These are phyloP conservation scores for Alternaria sp. DNA, from an alignment of 2,329 filamentous ascomycete genomes.

Conservation along the genomic window DNA sequence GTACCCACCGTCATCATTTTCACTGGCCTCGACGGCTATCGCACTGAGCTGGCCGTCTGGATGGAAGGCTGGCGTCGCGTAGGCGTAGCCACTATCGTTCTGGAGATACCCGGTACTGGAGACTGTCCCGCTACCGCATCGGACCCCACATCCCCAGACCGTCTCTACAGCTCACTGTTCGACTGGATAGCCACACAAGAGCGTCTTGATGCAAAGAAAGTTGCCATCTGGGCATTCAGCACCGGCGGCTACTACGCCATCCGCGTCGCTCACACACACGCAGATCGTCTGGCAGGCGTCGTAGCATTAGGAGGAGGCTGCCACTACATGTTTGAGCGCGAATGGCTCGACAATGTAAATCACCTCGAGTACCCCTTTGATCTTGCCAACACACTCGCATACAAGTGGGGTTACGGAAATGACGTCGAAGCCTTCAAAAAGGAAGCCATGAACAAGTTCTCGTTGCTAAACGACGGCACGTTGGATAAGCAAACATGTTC, in stretches of 20 bases:
- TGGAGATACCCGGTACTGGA: constrained; percentile 67
- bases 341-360: constrained; percentile 65
- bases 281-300: constrained; percentile 59
- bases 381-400: constrained; percentile 59
- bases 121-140: constrained; percentile 61
- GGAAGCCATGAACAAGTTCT: constrained; percentile 61
- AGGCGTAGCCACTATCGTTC: constrained; percentile 60
- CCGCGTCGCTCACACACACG: constrained; percentile 66
- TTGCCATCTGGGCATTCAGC: constrained; percentile 65
- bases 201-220: constrained; percentile 58
- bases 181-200: constrained; percentile 62
- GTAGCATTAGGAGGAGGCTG: constrained; percentile 65
- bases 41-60: constrained; percentile 65
- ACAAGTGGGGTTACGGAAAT: constrained; percentile 57
- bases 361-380: constrained; percentile 69
- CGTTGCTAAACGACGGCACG: constrained; percentile 64
- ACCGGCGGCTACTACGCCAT: constrained; percentile 69
- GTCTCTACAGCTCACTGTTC: constrained; percentile 63
- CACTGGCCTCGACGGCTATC: constrained; percentile 67
- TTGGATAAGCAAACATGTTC: constrained; percentile 60
- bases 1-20: constrained; percentile 65
- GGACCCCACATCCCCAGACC: constrained; percentile 61
- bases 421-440: constrained; percentile 56
- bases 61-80: constrained; percentile 61
- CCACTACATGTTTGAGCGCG: constrained; percentile 64